phyloP scores from a whole-genome alignment of 2,329 filamentous ascomycete genomes.

The Talaromyces sp. region DNA sequence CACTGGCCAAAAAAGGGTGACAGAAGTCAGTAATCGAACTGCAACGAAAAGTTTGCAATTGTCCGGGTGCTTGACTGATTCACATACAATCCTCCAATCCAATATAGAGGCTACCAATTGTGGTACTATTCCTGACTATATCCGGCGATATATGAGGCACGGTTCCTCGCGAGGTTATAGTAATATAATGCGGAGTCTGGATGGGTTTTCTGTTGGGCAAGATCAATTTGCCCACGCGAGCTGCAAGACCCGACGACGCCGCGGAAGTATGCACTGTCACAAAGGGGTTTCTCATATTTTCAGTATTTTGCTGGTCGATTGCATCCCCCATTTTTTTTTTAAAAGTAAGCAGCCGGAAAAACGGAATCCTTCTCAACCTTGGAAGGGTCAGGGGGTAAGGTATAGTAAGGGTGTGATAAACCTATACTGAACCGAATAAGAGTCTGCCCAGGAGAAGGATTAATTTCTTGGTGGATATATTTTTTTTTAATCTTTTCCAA shows the following conservation, averaged over 20 bases:
- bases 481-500: background rate
- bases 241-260: conserved; percentile 32
- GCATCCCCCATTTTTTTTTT: conserved; percentile 25
- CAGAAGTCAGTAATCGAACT: conserved; percentile 64
- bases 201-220: conserved; percentile 61
- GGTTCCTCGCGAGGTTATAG: conserved; percentile 72
- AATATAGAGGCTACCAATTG: conserved; percentile 67
- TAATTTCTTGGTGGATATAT: background rate
- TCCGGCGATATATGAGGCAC: conserved; percentile 89
- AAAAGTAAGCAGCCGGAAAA: too few relatives aligned
- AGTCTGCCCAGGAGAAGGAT: background rate
- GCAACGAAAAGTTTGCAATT: background rate
- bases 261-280: conserved; percentile 28
- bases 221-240: conserved; percentile 63
- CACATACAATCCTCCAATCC: conserved; percentile 86
- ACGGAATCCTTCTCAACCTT: too few relatives aligned
- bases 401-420: conserved; percentile 4
- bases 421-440: background rate
- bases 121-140: conserved; percentile 61
- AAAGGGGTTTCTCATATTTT: conserved; percentile 35
- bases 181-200: conserved; percentile 77
- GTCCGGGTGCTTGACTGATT: background rate
- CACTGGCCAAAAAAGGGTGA: conserved; percentile 22
- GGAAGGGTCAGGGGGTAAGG: background rate
- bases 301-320: conserved; percentile 16